A percentile compares a stretch with the other conserved stretches of the same genome.
Evolutionary conservation across 2,329 filamentous ascomycete species (phyloP).

Genomic region (Claviceps sp.): DNA sequence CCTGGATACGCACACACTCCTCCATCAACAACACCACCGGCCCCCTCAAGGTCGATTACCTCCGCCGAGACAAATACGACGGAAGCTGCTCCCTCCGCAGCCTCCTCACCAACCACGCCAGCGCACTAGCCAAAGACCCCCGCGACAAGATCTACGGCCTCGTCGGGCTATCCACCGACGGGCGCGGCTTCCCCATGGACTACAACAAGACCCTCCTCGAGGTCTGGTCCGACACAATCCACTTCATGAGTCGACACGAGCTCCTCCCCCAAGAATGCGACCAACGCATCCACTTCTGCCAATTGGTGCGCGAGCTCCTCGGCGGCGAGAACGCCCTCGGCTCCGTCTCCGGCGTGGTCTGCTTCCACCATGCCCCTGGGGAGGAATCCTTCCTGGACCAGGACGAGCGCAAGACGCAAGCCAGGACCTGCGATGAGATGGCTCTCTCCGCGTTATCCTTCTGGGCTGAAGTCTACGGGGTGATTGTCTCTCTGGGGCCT

Average conservation of each 20-base stretch:
- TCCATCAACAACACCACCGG: background rate
- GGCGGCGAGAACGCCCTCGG: constrained; percentile 4
- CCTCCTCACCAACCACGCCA: constrained; percentile 6
- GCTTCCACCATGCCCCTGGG: background rate
- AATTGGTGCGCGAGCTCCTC: constrained; percentile 4
- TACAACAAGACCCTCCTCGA: constrained; percentile 12
- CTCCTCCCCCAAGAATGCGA: constrained; percentile 2
- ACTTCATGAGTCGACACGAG: constrained; percentile 8
- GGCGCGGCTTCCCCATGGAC: constrained; percentile 10
- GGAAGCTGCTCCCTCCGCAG: constrained; percentile 6
- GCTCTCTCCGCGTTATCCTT: constrained; percentile 5
- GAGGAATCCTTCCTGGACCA: constrained; percentile 2
- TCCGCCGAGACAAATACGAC: constrained; percentile 7
- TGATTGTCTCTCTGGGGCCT: constrained; percentile 5
- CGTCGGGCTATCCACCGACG: constrained; percentile 11
- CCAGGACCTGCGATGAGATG: constrained; percentile 1
- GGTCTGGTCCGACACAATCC: constrained; percentile 12
- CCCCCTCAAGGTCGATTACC: constrained; percentile 4
- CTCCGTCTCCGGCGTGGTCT: constrained; percentile 5
- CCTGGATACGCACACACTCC: constrained; percentile 5
- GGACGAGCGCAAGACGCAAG: background rate
- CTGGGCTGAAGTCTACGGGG: constrained; percentile 4
- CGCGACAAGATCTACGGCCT: constrained; percentile 15
- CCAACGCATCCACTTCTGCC: constrained; percentile 5
- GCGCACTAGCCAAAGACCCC: constrained; percentile 9